These are phyloP conservation scores for Fraxinus paxiana DNA, from an alignment of 305 asterid species.

Conservation along the genomic window DNA sequence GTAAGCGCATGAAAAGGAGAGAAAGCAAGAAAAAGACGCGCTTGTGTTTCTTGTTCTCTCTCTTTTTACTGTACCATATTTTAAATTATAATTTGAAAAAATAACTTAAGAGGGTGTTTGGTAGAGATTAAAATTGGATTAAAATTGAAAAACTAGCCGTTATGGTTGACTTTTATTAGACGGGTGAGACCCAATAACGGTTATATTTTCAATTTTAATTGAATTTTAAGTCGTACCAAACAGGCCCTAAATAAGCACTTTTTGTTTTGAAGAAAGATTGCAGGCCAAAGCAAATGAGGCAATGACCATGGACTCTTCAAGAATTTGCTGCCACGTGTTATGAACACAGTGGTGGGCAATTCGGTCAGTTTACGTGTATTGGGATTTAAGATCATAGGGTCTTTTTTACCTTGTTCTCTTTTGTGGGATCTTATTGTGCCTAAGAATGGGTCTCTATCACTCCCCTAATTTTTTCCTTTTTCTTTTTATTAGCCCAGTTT, in stretches of 20 bases:
- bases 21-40: slow-evolving; percentile 53
- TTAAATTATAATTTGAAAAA: not conserved
- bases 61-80: slow-evolving; percentile 29
- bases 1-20: slow-evolving; percentile 59
- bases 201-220: too few species aligned
- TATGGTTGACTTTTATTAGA: too few species aligned
- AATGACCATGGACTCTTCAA: slow-evolving; percentile 24
- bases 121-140: too few species aligned
- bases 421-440: slow-evolving; percentile 43
- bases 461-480: slow-evolving; percentile 15
- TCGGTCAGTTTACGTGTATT: slow-evolving; percentile 24
- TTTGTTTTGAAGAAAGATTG: slow-evolving; percentile 26
- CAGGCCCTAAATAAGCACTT: slow-evolving; percentile 1
- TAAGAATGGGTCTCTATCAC: slow-evolving; percentile 37
- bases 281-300: slow-evolving; percentile 28
- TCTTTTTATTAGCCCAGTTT: not conserved
- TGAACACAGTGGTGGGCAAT: slow-evolving; percentile 27
- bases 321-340: slow-evolving; percentile 20
- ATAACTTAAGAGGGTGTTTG: too few species aligned
- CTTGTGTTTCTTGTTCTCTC: slow-evolving; percentile 39
- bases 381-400: slow-evolving; percentile 4
- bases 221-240: too few species aligned
- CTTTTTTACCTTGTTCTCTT: slow-evolving; percentile 53
- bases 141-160: too few species aligned
- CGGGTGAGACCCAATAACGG: too few species aligned